phyloP scores from a whole-genome alignment of 805 yeast genomes.

The Saccharomycopsis fibuligera region DNA sequence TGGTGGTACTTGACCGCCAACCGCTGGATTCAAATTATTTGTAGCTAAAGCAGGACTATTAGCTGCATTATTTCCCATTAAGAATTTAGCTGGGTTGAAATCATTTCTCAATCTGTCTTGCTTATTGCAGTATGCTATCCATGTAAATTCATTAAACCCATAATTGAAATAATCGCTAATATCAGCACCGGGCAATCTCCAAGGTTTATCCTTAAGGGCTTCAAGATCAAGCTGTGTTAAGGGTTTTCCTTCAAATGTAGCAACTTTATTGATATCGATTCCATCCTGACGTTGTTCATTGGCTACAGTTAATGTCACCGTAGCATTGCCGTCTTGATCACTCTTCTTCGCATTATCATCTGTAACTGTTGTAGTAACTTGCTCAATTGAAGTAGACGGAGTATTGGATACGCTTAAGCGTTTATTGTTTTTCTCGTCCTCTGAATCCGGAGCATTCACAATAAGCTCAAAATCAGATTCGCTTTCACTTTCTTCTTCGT shows the following conservation, averaged over 20 bases:
- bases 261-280: constrained; percentile 66
- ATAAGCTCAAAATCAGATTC: constrained; percentile 70
- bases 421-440: constrained; percentile 9
- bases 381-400: not conserved
- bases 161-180: constrained; percentile 90
- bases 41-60: constrained; percentile 26
- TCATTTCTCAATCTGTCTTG: constrained; percentile 78
- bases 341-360: constrained; percentile 25
- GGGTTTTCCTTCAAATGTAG: constrained; percentile 73
- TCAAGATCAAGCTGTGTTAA: constrained; percentile 75
- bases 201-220: constrained; percentile 86
- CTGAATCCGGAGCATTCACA: constrained; percentile 41
- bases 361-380: constrained; percentile 24
- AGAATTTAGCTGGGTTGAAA: constrained; percentile 77
- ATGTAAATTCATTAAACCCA: constrained; percentile 93
- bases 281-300: constrained; percentile 33
- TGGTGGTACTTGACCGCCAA: not conserved
- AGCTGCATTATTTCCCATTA: constrained; percentile 33
- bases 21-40: not conserved
- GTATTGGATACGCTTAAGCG: not conserved
- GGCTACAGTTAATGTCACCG: not conserved
- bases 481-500: constrained; percentile 21
- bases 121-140: constrained; percentile 88
- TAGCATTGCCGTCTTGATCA: not conserved
- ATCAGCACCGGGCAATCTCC: constrained; percentile 98